phyloP scores from a whole-genome alignment of 148 eudicot species.

The Rhododendron ovatum region DNA sequence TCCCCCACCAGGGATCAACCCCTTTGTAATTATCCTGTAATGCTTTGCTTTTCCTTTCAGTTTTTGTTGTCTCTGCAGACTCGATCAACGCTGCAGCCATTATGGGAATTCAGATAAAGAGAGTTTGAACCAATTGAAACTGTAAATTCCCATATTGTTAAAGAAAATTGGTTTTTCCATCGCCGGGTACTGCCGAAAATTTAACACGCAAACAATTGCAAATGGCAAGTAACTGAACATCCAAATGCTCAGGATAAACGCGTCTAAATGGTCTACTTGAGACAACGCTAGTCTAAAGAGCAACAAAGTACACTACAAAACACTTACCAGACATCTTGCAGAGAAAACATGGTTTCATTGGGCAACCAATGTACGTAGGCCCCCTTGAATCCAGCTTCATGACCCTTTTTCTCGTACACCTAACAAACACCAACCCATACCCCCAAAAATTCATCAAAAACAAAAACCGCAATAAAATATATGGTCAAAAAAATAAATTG shows the following conservation, averaged over 20 bases:
- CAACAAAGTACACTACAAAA: background rate
- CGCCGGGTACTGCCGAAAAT: background rate
- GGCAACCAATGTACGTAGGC: slow-evolving; percentile 96
- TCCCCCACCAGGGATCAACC: too few relatives aligned
- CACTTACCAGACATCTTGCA: slow-evolving; percentile 87
- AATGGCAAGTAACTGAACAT: background rate
- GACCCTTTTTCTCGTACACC: slow-evolving; percentile 90
- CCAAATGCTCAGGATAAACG: too few relatives aligned
- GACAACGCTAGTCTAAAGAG: background rate
- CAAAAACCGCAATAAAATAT: background rate
- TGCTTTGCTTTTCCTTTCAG: too few relatives aligned
- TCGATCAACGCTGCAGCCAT: too few relatives aligned
- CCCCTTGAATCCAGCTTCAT: slow-evolving; percentile 92
- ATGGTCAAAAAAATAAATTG: background rate
- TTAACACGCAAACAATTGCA: background rate
- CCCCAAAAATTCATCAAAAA: background rate
- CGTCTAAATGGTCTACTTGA: too few relatives aligned
- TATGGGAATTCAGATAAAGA: background rate
- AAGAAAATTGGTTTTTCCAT: background rate
- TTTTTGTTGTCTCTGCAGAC: too few relatives aligned
- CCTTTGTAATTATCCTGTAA: too few relatives aligned
- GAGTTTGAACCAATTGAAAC: background rate
- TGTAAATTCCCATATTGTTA: background rate
- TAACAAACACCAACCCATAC: slow-evolving; percentile 7
- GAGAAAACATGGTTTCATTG: slow-evolving; percentile 96